A percentile compares a stretch with the other conserved stretches of the same genome.
These are phyloP conservation scores for Blattamonas nauphoetae DNA, from an alignment of 78 protist species.

Conservation along the genomic window DNA sequence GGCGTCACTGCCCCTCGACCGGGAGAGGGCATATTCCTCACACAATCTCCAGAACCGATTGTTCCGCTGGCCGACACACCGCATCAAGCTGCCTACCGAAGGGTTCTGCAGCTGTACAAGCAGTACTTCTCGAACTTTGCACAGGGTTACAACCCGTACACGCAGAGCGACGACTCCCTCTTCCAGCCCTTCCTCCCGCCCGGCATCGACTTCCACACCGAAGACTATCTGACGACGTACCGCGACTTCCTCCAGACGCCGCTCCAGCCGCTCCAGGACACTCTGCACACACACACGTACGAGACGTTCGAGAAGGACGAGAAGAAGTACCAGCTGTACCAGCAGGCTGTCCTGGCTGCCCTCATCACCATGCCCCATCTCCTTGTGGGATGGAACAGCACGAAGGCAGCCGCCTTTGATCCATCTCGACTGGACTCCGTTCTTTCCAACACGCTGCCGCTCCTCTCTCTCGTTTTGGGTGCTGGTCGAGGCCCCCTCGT, in stretches of 20 bases:
- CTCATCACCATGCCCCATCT: not conserved
- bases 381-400: not conserved
- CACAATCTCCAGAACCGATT: too few relatives aligned
- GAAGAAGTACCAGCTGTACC: constrained; percentile 63
- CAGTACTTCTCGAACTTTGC: too few relatives aligned
- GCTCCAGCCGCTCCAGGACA: constrained; percentile 78
- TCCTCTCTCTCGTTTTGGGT: constrained; percentile 84
- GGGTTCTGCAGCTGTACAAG: too few relatives aligned
- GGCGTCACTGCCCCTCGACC: too few relatives aligned
- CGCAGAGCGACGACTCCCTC: too few relatives aligned
- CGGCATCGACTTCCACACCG: too few relatives aligned
- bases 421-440: too few relatives aligned
- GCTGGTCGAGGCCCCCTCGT: constrained; percentile 97
- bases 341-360: not conserved
- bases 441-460: not conserved
- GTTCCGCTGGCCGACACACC: too few relatives aligned
- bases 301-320: constrained; percentile 84
- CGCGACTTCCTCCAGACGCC: constrained; percentile 52
- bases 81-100: too few relatives aligned
- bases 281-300: constrained; percentile 81
- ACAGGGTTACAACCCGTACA: too few relatives aligned
- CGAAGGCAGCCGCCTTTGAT: not conserved
- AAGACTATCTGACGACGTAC: constrained; percentile 29
- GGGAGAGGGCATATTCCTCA: too few relatives aligned
- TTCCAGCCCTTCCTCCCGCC: too few relatives aligned